phyloP scores from a whole-genome alignment of 805 yeast genomes.

The Starmerella floricola region DNA sequence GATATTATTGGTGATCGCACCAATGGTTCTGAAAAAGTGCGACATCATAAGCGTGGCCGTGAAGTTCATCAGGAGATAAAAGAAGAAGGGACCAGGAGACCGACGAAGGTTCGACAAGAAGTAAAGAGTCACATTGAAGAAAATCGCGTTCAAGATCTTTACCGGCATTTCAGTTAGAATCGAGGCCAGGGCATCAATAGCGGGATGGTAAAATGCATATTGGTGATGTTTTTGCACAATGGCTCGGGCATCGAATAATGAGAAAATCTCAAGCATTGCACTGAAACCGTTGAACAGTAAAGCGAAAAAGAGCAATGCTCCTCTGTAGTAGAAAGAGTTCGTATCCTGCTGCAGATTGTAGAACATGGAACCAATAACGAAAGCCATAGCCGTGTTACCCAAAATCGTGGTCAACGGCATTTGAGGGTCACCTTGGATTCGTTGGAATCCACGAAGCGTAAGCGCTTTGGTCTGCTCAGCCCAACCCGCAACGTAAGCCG shows the following conservation, averaged over 20 bases:
- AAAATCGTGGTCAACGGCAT: constrained; percentile 36
- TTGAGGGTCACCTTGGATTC: constrained; percentile 45
- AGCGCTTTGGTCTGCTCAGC: constrained; percentile 40
- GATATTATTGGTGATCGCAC: constrained; percentile 39
- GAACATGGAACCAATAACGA: constrained; percentile 52
- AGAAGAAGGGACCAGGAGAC: constrained; percentile 45
- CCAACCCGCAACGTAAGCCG: constrained; percentile 37
- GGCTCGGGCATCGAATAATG: constrained; percentile 41
- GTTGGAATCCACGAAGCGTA: constrained; percentile 42
- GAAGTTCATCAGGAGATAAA: constrained; percentile 36
- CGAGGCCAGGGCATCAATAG: constrained; percentile 58
- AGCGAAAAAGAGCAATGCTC: constrained; percentile 51
- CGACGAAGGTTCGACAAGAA: constrained; percentile 44
- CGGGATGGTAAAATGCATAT: constrained; percentile 60
- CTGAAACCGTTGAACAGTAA: constrained; percentile 50
- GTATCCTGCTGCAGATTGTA: constrained; percentile 42
- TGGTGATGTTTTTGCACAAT: constrained; percentile 59
- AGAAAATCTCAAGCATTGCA: constrained; percentile 44
- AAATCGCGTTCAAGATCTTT: constrained; percentile 37
- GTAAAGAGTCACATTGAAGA: constrained; percentile 40
- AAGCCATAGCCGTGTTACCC: constrained; percentile 45
- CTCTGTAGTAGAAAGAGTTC: constrained; percentile 48
- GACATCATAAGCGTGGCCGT: constrained; percentile 38
- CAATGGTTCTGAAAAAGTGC: constrained; percentile 42
- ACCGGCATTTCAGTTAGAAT: constrained; percentile 52